Evolutionary conservation across 257 asterid species (phyloP).

Genomic region (Sherardia arvensis): DNA sequence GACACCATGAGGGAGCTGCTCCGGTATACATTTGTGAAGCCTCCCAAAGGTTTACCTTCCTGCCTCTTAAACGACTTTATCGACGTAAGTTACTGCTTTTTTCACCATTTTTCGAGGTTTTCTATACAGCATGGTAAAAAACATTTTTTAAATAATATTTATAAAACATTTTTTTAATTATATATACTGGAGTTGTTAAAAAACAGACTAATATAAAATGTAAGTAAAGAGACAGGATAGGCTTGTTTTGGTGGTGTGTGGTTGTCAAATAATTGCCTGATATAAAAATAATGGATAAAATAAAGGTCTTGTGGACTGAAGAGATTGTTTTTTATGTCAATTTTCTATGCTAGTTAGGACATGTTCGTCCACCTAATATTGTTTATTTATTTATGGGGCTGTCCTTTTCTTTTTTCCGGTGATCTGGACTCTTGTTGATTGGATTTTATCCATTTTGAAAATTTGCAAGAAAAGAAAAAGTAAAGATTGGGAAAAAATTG

Average conservation of each 20-base stretch:
- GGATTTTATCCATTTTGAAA: not conserved
- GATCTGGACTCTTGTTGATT: not conserved
- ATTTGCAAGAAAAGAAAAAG: not conserved
- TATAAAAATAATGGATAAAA: not conserved
- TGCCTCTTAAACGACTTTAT: constrained; percentile 53
- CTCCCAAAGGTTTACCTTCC: constrained; percentile 42
- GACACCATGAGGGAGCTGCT: constrained; percentile 49
- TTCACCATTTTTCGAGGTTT: no score
- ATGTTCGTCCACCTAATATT: not conserved
- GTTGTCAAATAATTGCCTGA: not conserved
- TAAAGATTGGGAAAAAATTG: not conserved
- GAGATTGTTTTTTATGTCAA: not conserved
- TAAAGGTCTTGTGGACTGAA: not conserved
- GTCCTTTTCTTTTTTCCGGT: not conserved
- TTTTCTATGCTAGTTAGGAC: not conserved
- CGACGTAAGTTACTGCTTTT: constrained; percentile 23
- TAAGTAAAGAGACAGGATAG: not conserved
- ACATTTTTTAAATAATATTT: no score
- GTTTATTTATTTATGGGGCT: not conserved
- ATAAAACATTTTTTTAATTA: no score
- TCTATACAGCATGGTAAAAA: no score
- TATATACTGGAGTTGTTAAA: not conserved
- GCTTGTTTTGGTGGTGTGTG: not conserved
- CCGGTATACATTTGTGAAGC: constrained; percentile 34
- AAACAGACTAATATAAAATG: not conserved